phyloP scores from a whole-genome alignment of 371 early-diverging fungal genomes.

The Umbelopsis sp. region DNA sequence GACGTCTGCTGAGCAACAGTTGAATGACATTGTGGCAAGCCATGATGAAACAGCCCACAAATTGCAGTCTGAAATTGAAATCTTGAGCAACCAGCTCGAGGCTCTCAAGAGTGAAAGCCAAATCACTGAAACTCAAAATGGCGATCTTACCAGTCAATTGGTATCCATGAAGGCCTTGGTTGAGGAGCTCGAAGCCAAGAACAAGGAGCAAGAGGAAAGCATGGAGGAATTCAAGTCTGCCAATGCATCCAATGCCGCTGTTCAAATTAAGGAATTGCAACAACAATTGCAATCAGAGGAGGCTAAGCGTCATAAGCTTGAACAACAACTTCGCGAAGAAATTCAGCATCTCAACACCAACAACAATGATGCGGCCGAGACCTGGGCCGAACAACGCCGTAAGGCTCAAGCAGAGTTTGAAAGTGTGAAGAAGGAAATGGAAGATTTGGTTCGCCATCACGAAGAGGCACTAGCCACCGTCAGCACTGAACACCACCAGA shows the following conservation, averaged over 20 bases:
- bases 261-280: slow-evolving; percentile 13
- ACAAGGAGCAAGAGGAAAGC: slow-evolving; percentile 5
- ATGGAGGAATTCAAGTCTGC: slow-evolving; percentile 2
- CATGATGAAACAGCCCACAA: slow-evolving; percentile 28
- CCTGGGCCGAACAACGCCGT: slow-evolving; percentile 8
- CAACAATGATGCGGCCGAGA: slow-evolving; percentile 14
- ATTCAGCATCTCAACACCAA: slow-evolving; percentile 1
- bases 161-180: background rate
- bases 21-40: background rate
- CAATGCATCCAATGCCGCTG: slow-evolving; percentile 1
- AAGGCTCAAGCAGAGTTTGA: slow-evolving; percentile 11
- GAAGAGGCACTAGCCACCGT: background rate
- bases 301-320: background rate
- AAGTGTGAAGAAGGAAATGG: slow-evolving; percentile 1
- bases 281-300: background rate
- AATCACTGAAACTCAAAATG: background rate
- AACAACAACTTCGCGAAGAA: slow-evolving; percentile 6
- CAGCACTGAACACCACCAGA: background rate
- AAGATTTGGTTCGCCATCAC: background rate
- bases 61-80: slow-evolving; percentile 62
- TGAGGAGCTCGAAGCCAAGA: background rate
- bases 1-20: background rate
- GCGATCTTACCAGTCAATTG: background rate
- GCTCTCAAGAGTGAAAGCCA: background rate
- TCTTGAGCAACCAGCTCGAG: slow-evolving; percentile 45